Conservation (phyloP, 2,329 filamentous ascomycete species). For the Microsporum audouinii region DNA sequence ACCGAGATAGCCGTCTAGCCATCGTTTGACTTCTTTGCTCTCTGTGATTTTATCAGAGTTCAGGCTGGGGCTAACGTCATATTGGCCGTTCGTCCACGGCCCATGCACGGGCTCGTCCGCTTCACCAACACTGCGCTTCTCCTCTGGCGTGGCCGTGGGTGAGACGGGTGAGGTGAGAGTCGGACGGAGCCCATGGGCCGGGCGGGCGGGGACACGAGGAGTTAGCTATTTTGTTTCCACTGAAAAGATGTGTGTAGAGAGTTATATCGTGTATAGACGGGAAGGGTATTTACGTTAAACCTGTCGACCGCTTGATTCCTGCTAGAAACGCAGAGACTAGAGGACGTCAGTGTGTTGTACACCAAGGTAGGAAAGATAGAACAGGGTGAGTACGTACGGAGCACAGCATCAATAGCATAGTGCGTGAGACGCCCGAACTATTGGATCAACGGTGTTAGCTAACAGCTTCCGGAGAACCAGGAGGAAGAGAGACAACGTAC, state of each 20-base stretch:
- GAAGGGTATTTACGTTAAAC: constrained; percentile 70
- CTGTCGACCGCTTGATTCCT: constrained; percentile 93
- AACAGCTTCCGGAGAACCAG: constrained; percentile 19
- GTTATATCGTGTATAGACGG: neutral
- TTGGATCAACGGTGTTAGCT: constrained; percentile 47
- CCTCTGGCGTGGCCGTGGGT: neutral
- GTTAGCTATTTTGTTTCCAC: constrained; percentile 6
- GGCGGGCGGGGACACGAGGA: constrained; percentile 8
- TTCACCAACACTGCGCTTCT: constrained; percentile 6
- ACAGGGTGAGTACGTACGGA: constrained; percentile 49
- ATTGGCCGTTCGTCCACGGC: constrained; percentile 16
- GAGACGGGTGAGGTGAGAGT: neutral
- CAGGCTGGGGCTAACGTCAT: constrained; percentile 52
- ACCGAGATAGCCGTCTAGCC: constrained; percentile 87
- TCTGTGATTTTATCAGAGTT: constrained; percentile 76
- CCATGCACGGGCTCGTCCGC: constrained; percentile 13
- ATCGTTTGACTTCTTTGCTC: constrained; percentile 70
- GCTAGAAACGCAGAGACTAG: constrained; percentile 90
- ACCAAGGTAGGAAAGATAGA: neutral
- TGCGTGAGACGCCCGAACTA: constrained; percentile 89
- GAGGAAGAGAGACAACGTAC: constrained; percentile 39
- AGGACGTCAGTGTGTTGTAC: constrained; percentile 1
- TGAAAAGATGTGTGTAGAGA: neutral
- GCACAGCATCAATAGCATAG: constrained; percentile 91
- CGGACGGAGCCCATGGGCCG: constrained; percentile 3